Conservation (phyloP, 768 basidiomycete genomes). For the Lactarius akahatsu region DNA sequence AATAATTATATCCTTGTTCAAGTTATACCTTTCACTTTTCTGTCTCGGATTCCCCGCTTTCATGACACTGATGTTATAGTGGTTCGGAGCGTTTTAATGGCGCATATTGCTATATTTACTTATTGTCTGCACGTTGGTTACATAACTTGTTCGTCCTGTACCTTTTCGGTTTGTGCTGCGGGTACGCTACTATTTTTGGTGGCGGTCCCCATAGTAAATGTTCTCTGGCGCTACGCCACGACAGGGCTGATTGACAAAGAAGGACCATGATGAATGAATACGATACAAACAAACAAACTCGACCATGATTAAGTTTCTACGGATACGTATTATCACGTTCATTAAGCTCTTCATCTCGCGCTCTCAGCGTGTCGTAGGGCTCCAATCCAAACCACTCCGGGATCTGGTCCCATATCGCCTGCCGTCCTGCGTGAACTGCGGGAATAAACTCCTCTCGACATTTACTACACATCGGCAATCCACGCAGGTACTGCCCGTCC, state of each 20-base stretch:
- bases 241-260: not conserved
- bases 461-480: slow-evolving; percentile 52
- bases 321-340: slow-evolving; percentile 21
- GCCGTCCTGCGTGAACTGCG: slow-evolving; percentile 45
- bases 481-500: slow-evolving; percentile 52
- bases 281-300: not conserved
- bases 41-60: not conserved
- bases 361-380: slow-evolving; percentile 16
- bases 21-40: slow-evolving; percentile 4
- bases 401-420: slow-evolving; percentile 60
- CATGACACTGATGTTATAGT: slow-evolving; percentile 1
- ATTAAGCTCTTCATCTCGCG: slow-evolving; percentile 26
- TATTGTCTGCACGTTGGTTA: not conserved
- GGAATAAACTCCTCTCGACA: slow-evolving; percentile 51
- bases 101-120: slow-evolving; percentile 23
- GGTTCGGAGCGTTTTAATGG: slow-evolving; percentile 7
- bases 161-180: not conserved
- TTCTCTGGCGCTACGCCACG: not conserved
- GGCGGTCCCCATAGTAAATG: not conserved
- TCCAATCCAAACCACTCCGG: slow-evolving; percentile 55
- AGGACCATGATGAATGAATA: not conserved
- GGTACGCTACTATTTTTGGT: not conserved
- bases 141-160: not conserved
- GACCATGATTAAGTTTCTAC: not conserved
- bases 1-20: slow-evolving; percentile 11